Evolutionary conservation across 768 basidiomycete species (phyloP).

Genomic region (Naganishia vishniacii): DNA sequence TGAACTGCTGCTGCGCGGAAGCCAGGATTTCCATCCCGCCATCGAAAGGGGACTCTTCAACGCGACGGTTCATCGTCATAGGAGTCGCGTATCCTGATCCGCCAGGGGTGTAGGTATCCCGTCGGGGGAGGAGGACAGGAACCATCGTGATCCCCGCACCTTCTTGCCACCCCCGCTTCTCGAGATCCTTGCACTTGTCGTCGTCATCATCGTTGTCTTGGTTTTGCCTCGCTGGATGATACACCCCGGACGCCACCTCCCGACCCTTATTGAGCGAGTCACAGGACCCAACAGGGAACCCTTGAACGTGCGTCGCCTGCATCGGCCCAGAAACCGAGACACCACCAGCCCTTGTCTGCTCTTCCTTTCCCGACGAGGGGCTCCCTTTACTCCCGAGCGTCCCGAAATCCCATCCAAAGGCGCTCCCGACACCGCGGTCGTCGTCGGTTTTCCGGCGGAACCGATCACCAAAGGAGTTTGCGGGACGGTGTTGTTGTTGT

Average conservation of each 20-base stretch:
- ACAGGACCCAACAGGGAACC: not conserved
- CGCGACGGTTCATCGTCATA: not conserved
- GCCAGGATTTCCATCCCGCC: not conserved
- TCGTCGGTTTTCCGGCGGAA: not conserved
- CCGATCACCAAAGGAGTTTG: not conserved
- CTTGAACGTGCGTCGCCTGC: conserved; percentile 1
- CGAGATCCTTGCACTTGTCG: not conserved
- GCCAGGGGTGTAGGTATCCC: not conserved
- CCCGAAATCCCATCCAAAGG: conserved; percentile 4
- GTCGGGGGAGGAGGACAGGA: conserved; percentile 5
- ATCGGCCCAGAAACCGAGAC: conserved; percentile 17
- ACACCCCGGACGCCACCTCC: not conserved
- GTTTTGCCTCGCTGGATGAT: not conserved
- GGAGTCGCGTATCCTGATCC: not conserved
- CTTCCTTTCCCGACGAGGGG: no score
- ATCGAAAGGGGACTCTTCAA: not conserved
- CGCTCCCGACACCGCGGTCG: not conserved
- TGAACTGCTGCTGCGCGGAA: not conserved
- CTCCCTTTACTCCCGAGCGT: conserved; percentile 1
- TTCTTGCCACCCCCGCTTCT: not conserved
- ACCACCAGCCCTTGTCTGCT: no score
- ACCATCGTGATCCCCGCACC: conserved; percentile 4
- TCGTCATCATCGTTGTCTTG: not conserved
- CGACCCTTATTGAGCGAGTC: not conserved
- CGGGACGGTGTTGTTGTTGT: no score